These are phyloP conservation scores for Platanthera guangdongensis DNA, from an alignment of 106 monocot species.

Conservation along the genomic window DNA sequence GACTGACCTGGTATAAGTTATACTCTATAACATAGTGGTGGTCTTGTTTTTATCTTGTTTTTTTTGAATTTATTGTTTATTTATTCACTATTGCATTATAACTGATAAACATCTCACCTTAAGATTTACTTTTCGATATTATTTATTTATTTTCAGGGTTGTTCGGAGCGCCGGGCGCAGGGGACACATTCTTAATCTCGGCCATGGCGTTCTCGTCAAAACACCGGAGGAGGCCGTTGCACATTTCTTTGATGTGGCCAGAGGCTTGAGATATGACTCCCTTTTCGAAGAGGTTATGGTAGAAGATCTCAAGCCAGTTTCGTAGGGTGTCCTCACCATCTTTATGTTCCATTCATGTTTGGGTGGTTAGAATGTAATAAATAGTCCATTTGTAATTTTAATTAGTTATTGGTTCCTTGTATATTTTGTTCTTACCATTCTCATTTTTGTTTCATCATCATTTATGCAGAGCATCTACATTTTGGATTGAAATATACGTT, in stretches of 20 bases:
- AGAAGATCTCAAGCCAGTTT: slow-evolving; percentile 34
- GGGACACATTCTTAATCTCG: slow-evolving; percentile 90
- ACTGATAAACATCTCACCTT: background rate
- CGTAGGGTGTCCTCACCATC: background rate
- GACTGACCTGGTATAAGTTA: no score
- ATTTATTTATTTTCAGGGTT: slow-evolving; percentile 35
- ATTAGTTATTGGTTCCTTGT: background rate
- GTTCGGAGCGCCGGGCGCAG: slow-evolving; percentile 66
- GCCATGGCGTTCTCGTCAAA: slow-evolving; percentile 84
- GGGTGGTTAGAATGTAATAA: no score
- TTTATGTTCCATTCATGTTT: background rate
- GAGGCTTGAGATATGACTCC: slow-evolving; percentile 60
- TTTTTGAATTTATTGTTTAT: no score
- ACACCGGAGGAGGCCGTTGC: slow-evolving; percentile 94
- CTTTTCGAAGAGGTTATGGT: slow-evolving; percentile 35
- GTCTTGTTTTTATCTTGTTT: no score
- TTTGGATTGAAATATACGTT: background rate
- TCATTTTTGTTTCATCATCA: background rate
- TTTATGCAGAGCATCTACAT: background rate
- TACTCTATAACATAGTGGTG: no score
- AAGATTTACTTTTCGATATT: background rate
- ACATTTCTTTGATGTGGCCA: slow-evolving; percentile 90
- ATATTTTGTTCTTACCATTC: background rate
- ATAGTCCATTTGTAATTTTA: no score
- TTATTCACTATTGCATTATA: background rate